Percentiles rank a stretch among this genome's conserved stretches.
These are phyloP conservation scores for Aspergillus sclerotioniger DNA, from an alignment of 495 filamentous ascomycete species.

Conservation along the genomic window DNA sequence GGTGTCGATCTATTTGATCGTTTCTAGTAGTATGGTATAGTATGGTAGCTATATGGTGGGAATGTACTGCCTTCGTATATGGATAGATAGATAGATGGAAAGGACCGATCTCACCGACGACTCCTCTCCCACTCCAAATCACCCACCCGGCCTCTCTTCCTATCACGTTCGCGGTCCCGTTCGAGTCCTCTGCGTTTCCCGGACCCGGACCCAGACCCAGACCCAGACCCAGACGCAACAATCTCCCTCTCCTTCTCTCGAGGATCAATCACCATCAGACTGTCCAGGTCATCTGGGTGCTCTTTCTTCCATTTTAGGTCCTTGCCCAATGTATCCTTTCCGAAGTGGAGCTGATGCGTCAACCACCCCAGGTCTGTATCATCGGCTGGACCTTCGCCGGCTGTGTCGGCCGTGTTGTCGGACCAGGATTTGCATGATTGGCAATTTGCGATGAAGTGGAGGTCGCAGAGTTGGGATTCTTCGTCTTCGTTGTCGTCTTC, in stretches of 20 bases:
- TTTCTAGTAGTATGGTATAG: too few species aligned
- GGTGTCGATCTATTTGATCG: too few species aligned
- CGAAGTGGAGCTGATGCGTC: conserved; percentile 74
- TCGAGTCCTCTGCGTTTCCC: conserved; percentile 30
- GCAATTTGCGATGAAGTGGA: conserved; percentile 92
- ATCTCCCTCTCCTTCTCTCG: conserved; percentile 77
- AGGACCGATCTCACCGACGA: background rate
- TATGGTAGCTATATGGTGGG: too few species aligned
- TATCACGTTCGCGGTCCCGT: conserved; percentile 41
- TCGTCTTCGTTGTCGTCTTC: conserved; percentile 53
- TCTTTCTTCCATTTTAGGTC: conserved; percentile 86
- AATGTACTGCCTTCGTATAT: too few species aligned
- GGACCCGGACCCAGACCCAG: conserved; percentile 7
- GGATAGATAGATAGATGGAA: conserved; percentile 2
- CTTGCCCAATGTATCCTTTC: conserved; percentile 87
- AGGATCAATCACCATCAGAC: conserved; percentile 93
- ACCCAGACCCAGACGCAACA: conserved; percentile 10
- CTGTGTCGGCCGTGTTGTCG: conserved; percentile 26
- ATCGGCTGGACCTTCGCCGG: conserved; percentile 45
- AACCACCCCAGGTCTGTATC: conserved; percentile 67
- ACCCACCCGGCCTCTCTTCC: conserved; percentile 34
- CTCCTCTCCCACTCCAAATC: conserved; percentile 40
- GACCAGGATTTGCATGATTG: conserved; percentile 82
- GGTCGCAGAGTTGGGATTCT: conserved; percentile 73
- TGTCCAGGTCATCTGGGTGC: conserved; percentile 82